Evolutionary conservation across 1,139 yeast species (phyloP), one percentile per base, ranked within the genome.

Genomic region (Spencermartinsiella ligniputridi): DNA sequence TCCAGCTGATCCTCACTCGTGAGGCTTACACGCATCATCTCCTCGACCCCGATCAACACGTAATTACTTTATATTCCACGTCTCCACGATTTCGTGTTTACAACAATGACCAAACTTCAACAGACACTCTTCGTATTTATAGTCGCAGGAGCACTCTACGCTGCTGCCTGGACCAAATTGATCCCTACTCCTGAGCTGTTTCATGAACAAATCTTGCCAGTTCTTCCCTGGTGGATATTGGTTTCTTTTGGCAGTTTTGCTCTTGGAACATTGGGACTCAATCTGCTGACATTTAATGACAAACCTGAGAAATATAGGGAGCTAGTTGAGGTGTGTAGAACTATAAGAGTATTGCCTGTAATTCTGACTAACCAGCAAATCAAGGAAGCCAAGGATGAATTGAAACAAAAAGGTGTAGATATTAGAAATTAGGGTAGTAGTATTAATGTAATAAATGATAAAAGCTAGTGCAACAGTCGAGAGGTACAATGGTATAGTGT

Each of bases 181-280:
- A 68, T 83, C 46, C 89, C 90, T 35, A 65, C 76, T 2, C 70
- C 81, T n/a, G 66, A 63, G 15, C 57, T 63, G 36, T 57, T 83
- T 55, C 76, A 71, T 43, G 60, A 69, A 33, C 81, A 81, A 52
- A 74, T 83, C 48, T 66, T 83, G 52, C 90, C 90, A 20, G 74
- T 72, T 58, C 66, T 83, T 47, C 92, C 92, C 42, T 80, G 76
- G 72, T 83, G 90, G 90, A 74, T 70, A 0, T 67, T 83, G 53
- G 86, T 83, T 27, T 58, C 83, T 4, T 83, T 83, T 61, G 90
- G 90, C 25, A 69, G 85, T 17, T 83, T 80, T 58, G 80, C 89
- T n/a, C 72, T 83, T 55, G 83, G 76, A 39, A 76, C 84, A 8
- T 71, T 83, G 49, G 90, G 92, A 34, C 78, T 77, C 72, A 88